phyloP scores from a whole-genome alignment of 2,329 filamentous ascomycete species.

The Ascochyta rabiei region DNA sequence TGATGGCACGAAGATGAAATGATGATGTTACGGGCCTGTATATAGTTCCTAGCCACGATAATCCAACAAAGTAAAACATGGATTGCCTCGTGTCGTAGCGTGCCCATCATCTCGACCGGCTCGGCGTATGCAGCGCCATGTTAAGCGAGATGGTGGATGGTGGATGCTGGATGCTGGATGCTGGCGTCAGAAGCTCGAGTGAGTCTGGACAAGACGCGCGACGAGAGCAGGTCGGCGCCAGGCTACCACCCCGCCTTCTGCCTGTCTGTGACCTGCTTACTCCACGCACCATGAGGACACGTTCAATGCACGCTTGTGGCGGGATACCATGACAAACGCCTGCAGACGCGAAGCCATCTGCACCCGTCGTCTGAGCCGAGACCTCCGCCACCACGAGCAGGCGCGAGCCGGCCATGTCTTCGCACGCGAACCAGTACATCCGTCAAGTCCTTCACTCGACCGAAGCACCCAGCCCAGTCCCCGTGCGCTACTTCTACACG shows the following conservation, averaged over 20 bases:
- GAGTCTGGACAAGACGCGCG: conserved; percentile 22
- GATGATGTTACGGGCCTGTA: conserved; percentile 6
- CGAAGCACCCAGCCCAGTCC: conserved; percentile 43
- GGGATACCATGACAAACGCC: conserved; percentile 23
- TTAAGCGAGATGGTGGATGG: conserved; percentile 28
- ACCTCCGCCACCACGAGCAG: conserved; percentile 27
- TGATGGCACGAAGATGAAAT: not conserved
- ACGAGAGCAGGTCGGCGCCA: conserved; percentile 17
- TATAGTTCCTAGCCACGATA: conserved; percentile 8
- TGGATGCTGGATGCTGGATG: conserved; percentile 24
- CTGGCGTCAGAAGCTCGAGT: conserved; percentile 39
- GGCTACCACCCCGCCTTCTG: conserved; percentile 28
- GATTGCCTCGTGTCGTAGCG: too few relatives aligned
- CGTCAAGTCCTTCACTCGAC: conserved; percentile 51
- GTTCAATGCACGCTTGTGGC: conserved; percentile 4
- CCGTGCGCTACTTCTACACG: conserved; percentile 75
- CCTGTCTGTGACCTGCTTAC: conserved; percentile 5
- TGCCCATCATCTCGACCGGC: too few relatives aligned
- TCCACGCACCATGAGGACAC: conserved; percentile 15
- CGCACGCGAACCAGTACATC: conserved; percentile 52
- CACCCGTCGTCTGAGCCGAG: not conserved
- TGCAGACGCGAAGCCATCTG: not conserved
- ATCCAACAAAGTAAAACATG: conserved; percentile 9
- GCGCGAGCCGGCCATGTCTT: conserved; percentile 32
- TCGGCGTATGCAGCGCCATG: conserved; percentile 9